These are phyloP conservation scores for Priceomyces fermenticarens DNA, from an alignment of 805 yeast species.

Conservation along the genomic window DNA sequence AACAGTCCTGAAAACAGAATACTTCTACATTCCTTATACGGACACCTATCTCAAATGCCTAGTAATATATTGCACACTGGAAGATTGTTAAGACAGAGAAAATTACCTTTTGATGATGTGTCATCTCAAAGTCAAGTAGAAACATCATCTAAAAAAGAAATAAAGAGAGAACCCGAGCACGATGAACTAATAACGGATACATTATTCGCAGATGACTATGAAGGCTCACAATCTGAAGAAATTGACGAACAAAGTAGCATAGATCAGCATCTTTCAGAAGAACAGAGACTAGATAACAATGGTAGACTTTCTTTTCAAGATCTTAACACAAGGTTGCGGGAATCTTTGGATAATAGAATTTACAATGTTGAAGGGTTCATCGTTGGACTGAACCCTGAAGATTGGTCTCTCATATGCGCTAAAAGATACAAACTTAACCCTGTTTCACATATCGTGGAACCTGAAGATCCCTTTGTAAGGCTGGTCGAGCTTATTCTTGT, in stretches of 20 bases:
- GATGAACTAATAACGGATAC: constrained; percentile 9
- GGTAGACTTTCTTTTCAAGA: neutral
- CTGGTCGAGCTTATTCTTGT: constrained; percentile 23
- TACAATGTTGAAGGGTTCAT: constrained; percentile 18
- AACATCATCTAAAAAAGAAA: neutral
- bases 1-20: neutral
- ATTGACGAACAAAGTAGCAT: neutral
- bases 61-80: neutral
- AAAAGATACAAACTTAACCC: constrained; percentile 18
- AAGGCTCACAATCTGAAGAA: constrained; percentile 3
- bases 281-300: neutral
- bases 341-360: constrained; percentile 6
- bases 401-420: constrained; percentile 24
- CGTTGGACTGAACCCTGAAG: constrained; percentile 23
- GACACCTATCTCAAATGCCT: constrained; percentile 1
- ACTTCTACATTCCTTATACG: neutral
- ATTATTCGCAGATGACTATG: constrained; percentile 8
- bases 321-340: constrained; percentile 2
- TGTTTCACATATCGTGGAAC: constrained; percentile 4
- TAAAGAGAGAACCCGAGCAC: constrained; percentile 2
- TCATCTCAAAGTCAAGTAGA: neutral
- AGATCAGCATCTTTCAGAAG: no score
- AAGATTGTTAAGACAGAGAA: neutral
- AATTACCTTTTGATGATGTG: neutral
- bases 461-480: constrained; percentile 22